Percentiles rank a stretch among this genome's conserved stretches.
Evolutionary conservation across 768 basidiomycete species (phyloP).

Genomic region (Kondoa subrosea): DNA sequence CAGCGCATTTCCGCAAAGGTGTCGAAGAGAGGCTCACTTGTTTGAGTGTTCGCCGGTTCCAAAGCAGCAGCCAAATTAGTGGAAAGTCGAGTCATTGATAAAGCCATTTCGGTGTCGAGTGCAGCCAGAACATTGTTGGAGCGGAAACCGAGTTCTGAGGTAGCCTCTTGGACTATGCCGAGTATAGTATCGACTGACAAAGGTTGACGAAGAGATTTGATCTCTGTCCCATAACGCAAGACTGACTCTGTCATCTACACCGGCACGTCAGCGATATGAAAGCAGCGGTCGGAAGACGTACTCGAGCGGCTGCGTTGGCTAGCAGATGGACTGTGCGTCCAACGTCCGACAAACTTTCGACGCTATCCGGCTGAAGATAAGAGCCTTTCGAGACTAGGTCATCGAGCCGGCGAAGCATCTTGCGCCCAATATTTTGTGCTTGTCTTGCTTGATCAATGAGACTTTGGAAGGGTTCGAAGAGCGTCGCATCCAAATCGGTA

Average conservation of each 20-base stretch:
- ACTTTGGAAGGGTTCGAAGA: conserved; percentile 66
- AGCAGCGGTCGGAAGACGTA: conserved; percentile 8
- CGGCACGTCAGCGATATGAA: neutral
- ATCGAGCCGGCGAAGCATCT: conserved; percentile 68
- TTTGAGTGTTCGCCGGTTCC: conserved; percentile 60
- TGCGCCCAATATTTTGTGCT: conserved; percentile 71
- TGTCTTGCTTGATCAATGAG: conserved; percentile 65
- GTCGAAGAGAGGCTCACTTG: conserved; percentile 43
- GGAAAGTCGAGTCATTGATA: conserved; percentile 33
- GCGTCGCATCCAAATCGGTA: conserved; percentile 52
- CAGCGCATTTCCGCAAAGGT: neutral
- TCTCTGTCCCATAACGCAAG: conserved; percentile 67
- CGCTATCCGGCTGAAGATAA: conserved; percentile 42
- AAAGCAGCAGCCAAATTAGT: conserved; percentile 53
- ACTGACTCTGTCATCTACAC: conserved; percentile 70
- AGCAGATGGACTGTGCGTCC: neutral
- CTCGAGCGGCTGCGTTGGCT: conserved; percentile 9
- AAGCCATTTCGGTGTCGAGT: conserved; percentile 33
- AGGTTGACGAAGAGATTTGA: conserved; percentile 55
- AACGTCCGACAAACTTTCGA: conserved; percentile 2
- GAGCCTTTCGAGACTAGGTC: conserved; percentile 55
- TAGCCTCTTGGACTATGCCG: conserved; percentile 54
- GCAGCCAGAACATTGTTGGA: conserved; percentile 37
- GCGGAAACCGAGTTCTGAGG: conserved; percentile 42
- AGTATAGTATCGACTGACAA: conserved; percentile 61